phyloP scores from a whole-genome alignment of 352 stramenopile species.

The Phytophthora syringae region DNA sequence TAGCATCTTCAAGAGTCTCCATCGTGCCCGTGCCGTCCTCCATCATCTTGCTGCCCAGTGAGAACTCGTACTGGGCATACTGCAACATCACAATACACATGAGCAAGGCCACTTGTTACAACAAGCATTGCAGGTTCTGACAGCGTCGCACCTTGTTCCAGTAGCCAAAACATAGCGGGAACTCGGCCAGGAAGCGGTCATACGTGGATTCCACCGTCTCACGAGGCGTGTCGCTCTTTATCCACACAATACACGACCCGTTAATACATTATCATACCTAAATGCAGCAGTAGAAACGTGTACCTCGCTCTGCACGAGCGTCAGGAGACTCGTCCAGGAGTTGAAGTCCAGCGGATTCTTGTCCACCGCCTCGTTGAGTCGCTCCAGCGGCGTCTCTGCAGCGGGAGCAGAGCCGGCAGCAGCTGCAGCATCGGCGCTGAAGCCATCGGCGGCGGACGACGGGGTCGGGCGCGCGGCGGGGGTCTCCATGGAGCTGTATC shows the following conservation, averaged over 20 bases:
- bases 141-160: conserved; percentile 76
- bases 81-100: conserved; percentile 16
- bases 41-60: conserved; percentile 42
- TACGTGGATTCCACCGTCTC: conserved; percentile 76
- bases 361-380: conserved; percentile 56
- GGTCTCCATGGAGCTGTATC: conserved; percentile 35
- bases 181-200: conserved; percentile 74
- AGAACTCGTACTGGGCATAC: conserved; percentile 78
- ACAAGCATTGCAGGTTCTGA: not conserved
- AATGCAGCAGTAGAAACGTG: not conserved
- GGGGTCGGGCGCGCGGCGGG: conserved; percentile 8
- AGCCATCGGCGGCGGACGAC: conserved; percentile 11
- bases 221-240: conserved; percentile 39
- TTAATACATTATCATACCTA: conserved; percentile 4
- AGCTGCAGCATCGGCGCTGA: conserved; percentile 8
- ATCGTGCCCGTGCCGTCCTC: conserved; percentile 46
- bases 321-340: conserved; percentile 76
- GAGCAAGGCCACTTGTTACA: not conserved
- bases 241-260: not conserved
- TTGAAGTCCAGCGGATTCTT: conserved; percentile 84
- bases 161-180: conserved; percentile 86
- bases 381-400: conserved; percentile 52
- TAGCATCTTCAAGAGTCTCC: conserved; percentile 51
- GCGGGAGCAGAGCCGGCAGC: conserved; percentile 5
- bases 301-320: conserved; percentile 77